A percentile compares a stretch with the other conserved stretches of the same genome.
These are phyloP conservation scores for Periconia digitata DNA, from an alignment of 2,329 filamentous ascomycete species.

Conservation along the genomic window DNA sequence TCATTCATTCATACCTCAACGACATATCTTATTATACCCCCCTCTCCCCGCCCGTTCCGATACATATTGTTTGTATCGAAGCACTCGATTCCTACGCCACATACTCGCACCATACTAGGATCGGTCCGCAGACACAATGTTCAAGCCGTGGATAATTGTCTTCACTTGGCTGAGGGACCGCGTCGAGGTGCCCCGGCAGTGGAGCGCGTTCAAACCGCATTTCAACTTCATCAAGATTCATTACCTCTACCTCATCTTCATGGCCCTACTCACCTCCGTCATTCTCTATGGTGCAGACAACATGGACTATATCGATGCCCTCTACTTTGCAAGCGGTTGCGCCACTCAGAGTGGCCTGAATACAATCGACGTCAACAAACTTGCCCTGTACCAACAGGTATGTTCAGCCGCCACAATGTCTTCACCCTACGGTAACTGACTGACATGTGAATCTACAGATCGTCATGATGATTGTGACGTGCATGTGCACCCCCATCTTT, in stretches of 20 bases:
- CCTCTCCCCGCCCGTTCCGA: no score
- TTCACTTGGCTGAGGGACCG: conserved; percentile 30
- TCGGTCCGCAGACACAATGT: conserved; percentile 9
- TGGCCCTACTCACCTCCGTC: conserved; percentile 73
- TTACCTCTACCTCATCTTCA: conserved; percentile 79
- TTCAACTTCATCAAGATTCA: conserved; percentile 83
- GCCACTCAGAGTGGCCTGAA: conserved; percentile 94
- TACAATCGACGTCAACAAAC: conserved; percentile 60
- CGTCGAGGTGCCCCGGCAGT: conserved; percentile 21
- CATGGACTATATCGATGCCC: conserved; percentile 78
- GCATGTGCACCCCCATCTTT: conserved; percentile 45
- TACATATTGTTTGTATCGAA: no score
- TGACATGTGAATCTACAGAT: conserved; percentile 53
- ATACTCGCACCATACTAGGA: no score
- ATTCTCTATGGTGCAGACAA: conserved; percentile 69
- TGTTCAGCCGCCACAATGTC: not conserved
- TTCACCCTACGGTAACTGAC: not conserved
- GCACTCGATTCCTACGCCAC: no score
- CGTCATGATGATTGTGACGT: conserved; percentile 42
- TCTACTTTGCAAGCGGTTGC: conserved; percentile 83
- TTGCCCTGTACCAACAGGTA: conserved; percentile 52
- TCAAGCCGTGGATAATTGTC: conserved; percentile 29
- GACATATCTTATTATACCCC: no score
- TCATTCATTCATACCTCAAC: no score
- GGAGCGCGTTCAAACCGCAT: conserved; percentile 52